Percentiles rank a stretch among this genome's conserved stretches.
Conservation (phyloP, 1,284 basidiomycete genomes). For the Nidula niveotomentosa region DNA sequence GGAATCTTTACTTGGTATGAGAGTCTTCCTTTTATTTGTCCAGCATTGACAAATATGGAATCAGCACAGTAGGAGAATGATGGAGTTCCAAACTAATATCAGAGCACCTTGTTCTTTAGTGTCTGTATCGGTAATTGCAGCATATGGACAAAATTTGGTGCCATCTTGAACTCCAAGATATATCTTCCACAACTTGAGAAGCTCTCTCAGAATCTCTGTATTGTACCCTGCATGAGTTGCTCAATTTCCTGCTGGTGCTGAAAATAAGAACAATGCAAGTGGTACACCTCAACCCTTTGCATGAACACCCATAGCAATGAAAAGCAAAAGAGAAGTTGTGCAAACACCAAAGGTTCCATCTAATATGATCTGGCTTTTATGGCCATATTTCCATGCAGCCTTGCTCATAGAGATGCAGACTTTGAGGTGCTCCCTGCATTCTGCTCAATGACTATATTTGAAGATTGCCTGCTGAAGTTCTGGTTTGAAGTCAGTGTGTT, state of each 20-base stretch:
- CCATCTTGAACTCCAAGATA: slow-evolving; percentile 4
- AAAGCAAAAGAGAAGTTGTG: slow-evolving; percentile 26
- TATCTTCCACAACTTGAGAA: slow-evolving; percentile 23
- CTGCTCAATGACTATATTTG: slow-evolving; percentile 11
- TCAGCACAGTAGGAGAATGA: slow-evolving; percentile 32
- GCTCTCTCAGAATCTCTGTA: slow-evolving; percentile 22
- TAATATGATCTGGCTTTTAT: slow-evolving; percentile 28
- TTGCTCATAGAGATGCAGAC: slow-evolving; percentile 29
- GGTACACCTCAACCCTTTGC: slow-evolving; percentile 15
- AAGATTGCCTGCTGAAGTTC: slow-evolving; percentile 6
- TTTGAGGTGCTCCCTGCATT: slow-evolving; percentile 14
- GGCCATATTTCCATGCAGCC: slow-evolving; percentile 30
- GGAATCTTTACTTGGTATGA: no score
- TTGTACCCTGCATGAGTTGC: slow-evolving; percentile 32
- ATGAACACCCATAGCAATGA: slow-evolving; percentile 33
- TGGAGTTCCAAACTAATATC: slow-evolving; percentile 20
- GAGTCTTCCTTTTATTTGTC: no score
- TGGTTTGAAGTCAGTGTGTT: background rate
- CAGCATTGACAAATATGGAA: slow-evolving; percentile 20
- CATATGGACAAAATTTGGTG: slow-evolving; percentile 18
- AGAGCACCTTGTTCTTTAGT: slow-evolving; percentile 31
- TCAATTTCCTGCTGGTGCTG: slow-evolving; percentile 27
- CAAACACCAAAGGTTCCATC: slow-evolving; percentile 40
- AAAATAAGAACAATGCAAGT: slow-evolving; percentile 34
- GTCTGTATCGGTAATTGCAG: slow-evolving; percentile 38